Base-by-base conservation (phyloP, 495 filamentous ascomycete genomes). In the Lentithecium fluviatile region DNA sequence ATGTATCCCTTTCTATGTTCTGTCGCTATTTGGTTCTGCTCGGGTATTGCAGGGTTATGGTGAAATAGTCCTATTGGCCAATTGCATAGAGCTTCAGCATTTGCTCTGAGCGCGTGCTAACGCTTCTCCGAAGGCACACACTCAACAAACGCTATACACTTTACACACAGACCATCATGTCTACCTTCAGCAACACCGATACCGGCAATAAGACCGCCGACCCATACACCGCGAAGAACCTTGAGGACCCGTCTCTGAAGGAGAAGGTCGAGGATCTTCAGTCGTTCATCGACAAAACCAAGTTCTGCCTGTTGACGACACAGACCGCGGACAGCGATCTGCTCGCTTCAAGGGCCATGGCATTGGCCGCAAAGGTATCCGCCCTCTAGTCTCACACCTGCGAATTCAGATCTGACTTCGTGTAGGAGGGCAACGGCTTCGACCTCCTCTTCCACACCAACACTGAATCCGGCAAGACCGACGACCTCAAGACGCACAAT, bases 371-470 rank as follows among this genome's bases (percentile, higher is more conserved):
- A n/a, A 86, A 85, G 76, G 91, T 93, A 78, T 46, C 74, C 23
- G 34, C 32, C 6, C 19, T 52, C 19, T 23, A 23, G n/a, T 11
- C 45, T 19, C 23, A 21, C 17, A 17, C 26, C 2, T 5, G 36
- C 10, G 17, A 26, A 26, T 5, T 34, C 2, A 36, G 10, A 47
- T 21, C 42, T 19, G 46, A 19, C 49, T 5, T 7, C 24, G 21
- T 45, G 0, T 29, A 92, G 89, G 86, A 94, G 75, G 79, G 80
- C 62, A 84, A 85, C 64, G 87, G 87, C 68, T 82, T 95, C 49
- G 91, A 96, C 73, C 83, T 95, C 46, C 80, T 95, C 74, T 96
- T 97, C 82, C 86, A 94, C 77, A 90, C 91, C 65, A 96, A 96
- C 78, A 90, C 90, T 59, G 89, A 94, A 72, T 91, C 89, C 36